Base-by-base conservation (phyloP, 306 rosid genomes). In the Begonia fuchsioides region DNA sequence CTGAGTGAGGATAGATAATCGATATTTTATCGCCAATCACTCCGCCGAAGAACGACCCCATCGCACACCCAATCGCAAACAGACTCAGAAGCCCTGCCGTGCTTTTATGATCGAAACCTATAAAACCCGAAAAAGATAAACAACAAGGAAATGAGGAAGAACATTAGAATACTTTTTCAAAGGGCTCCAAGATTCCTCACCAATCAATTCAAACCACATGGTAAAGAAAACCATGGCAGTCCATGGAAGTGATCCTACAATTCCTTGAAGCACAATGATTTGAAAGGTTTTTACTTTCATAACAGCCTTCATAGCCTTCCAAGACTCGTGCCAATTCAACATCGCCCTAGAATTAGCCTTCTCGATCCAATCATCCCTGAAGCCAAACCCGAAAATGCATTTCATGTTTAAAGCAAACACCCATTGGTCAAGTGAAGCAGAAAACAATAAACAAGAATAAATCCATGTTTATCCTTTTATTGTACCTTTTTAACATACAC, bases 211-310 rank as follows among this genome's bases (percentile, higher is more conserved):
- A 38, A 90, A 90, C 98, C 98, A 90, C 98, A 90, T 85, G 39
- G 98, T 90, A 81, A 90, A 85, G 83, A 90, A 90, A 68, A 90
- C 98, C 98, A 85, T 90, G 70, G 98, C 95, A 49, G 95, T 90
- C 98, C 98, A 90, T n/a, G 98, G 98, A 26, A 90, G 77, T 8
- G 95, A 90, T 32, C 95, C 95, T 53, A 90, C 67, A 54, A 85
- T 57, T 17, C 98, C 95, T 71, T 85, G 98, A 70, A 90, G 52
- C 61, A 90, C 98, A 50, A 90, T 81, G 43, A 90, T 69, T 70
- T 79, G 94, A 67, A 90, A 90, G 44, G 98, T 90, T 64, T 57
- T 20, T 64, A 90, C 85, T 77, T 79, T 81, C 62, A 62, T 67
- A 53, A 90, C 94, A 44, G 74, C 58, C 69, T 79, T 90, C 75